Base-by-base conservation (phyloP, 2,329 filamentous ascomycete genomes). In the Pseudocercospora fuligena region DNA sequence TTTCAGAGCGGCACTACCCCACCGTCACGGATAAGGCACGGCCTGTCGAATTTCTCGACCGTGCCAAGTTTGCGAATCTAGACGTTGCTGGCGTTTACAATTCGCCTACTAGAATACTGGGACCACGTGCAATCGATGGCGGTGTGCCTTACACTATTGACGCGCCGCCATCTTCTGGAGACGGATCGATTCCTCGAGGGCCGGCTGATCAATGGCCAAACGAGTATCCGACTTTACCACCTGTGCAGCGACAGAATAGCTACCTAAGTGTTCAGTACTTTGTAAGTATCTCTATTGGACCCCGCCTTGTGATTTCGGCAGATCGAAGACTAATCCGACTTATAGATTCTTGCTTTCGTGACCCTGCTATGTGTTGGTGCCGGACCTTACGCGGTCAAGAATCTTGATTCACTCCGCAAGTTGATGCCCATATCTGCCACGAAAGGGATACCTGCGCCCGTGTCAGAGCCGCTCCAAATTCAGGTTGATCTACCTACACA, bases 1-100 rank as follows among this genome's bases (percentile, higher is more conserved):
- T 98, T 80, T 97, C 94, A 1, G 94, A 96, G 65, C 86, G 85
- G 47, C 89, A 89, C 8, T 98, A 97, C 73, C 95, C 95, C 3
- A 85, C 94, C 9, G 92, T 97, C 29, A 90, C 94, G 23, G 88
- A 92, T 61, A 89, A 85, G 47, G 88, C 88, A 4, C 81, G 83
- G 25, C 80, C 82, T 69, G 88, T 88, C 8, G 79, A 83, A 61
- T 88, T 85, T 74, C 88, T 88, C 70, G 82, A 83, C 62, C 82
- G 83, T 65, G 89, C 84, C 78, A 82, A 83, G 76, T 80, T 87
- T 59, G 72, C 49, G 31, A 62, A 65, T 33, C 53, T 65, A 46
- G 61, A 68, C 40, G 76, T 77, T 58, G 71, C 71, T 27, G 76
- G 76, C 23, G 72, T 78, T 8, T 76, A 78, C 67, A 72, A 75